Evolutionary conservation across 176 grass and related monocot species (phyloP).

Genomic region (Cenchrus purpureus): DNA sequence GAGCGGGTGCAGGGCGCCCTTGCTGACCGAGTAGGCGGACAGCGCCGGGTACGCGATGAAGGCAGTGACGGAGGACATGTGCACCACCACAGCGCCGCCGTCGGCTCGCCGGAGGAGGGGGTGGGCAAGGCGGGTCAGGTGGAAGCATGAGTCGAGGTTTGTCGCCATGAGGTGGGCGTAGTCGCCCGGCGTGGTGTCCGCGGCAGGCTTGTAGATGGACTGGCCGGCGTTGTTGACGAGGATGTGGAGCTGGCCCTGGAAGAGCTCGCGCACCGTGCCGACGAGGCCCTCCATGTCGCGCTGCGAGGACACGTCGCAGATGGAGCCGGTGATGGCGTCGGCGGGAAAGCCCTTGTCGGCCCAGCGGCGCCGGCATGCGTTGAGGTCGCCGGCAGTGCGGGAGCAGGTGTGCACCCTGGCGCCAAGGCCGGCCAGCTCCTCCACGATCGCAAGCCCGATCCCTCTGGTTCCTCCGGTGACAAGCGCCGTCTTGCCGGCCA

Average conservation of each 20-base stretch:
- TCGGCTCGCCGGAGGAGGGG: constrained; percentile 34
- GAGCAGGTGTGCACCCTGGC: constrained; percentile 54
- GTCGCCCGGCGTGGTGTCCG: constrained; percentile 22
- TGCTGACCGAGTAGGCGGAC: constrained; percentile 40
- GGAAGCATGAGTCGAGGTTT: constrained; percentile 52
- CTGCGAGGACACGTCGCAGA: constrained; percentile 52
- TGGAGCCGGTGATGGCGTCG: constrained; percentile 23
- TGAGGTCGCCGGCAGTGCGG: constrained; percentile 37
- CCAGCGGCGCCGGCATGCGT: constrained; percentile 43
- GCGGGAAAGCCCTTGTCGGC: not conserved
- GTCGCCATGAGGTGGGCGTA: constrained; percentile 42
- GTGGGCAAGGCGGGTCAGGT: constrained; percentile 52
- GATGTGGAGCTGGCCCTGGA: constrained; percentile 49
- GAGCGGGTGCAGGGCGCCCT: constrained; percentile 45
- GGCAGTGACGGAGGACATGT: constrained; percentile 45
- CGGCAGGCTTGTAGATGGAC: not conserved
- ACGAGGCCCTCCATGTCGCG: constrained; percentile 41
- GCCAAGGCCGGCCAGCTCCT: constrained; percentile 48
- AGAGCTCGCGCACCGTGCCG: constrained; percentile 24
- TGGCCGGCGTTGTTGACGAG: constrained; percentile 56
- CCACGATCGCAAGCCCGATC: constrained; percentile 52
- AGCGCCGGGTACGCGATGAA: constrained; percentile 43
- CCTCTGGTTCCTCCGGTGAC: constrained; percentile 62
- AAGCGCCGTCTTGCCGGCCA: constrained; percentile 41
- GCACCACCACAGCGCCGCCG: constrained; percentile 24